phyloP scores from a whole-genome alignment of 495 filamentous ascomycete species.

The Xylaria palmicola region DNA sequence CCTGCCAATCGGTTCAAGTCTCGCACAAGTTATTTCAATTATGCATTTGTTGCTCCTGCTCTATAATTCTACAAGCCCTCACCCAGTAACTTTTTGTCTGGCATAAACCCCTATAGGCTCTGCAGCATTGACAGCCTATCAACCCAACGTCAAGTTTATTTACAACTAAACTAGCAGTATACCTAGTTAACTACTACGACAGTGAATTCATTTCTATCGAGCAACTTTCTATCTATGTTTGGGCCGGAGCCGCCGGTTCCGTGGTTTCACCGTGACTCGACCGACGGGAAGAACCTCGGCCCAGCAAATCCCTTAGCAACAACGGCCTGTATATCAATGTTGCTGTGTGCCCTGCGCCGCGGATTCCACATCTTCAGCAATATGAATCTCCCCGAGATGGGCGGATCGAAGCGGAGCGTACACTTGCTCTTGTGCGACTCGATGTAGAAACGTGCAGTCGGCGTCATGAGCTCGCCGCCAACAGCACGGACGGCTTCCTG shows the following conservation, averaged over 20 bases:
- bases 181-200: not conserved
- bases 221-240: not conserved
- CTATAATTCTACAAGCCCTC: too few species aligned
- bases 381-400: constrained; percentile 78
- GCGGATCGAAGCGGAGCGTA: constrained; percentile 84
- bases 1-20: too few species aligned
- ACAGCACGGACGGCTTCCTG: constrained; percentile 56
- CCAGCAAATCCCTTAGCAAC: constrained; percentile 79
- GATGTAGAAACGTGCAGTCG: constrained; percentile 78
- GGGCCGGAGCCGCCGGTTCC: not conserved
- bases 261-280: constrained; percentile 40
- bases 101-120: too few species aligned
- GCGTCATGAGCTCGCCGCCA: constrained; percentile 58
- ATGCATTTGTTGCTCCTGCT: too few species aligned
- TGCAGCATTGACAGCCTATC: not conserved
- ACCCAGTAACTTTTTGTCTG: too few species aligned
- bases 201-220: not conserved
- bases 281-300: constrained; percentile 71
- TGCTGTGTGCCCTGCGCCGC: constrained; percentile 50
- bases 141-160: not conserved
- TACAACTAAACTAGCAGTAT: not conserved
- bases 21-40: too few species aligned
- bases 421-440: constrained; percentile 77
- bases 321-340: constrained; percentile 85
- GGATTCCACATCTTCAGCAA: constrained; percentile 86